phyloP scores from a whole-genome alignment of 805 yeast species.

The Cyberlindnera nakhonratchasimensis region DNA sequence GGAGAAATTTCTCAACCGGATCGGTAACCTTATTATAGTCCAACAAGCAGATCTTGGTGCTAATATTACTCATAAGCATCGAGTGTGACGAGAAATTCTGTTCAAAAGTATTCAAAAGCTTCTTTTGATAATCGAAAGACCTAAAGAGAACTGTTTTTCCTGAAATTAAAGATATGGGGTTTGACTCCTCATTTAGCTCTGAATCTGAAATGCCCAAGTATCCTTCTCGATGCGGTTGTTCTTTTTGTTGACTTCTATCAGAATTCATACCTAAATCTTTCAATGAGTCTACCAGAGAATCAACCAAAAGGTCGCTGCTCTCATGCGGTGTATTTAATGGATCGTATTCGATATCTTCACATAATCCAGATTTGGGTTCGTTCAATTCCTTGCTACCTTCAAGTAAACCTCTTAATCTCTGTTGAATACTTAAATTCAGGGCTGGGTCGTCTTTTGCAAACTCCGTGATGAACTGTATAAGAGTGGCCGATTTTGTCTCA shows the following conservation, averaged over 20 bases:
- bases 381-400: background rate
- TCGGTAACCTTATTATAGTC: constrained; percentile 18
- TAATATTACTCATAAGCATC: constrained; percentile 10
- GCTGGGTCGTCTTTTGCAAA: constrained; percentile 25
- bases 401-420: constrained; percentile 7
- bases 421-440: constrained; percentile 5
- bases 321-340: too few species aligned
- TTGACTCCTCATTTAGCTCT: background rate
- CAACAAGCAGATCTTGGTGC: constrained; percentile 12
- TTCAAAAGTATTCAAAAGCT: constrained; percentile 10
- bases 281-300: background rate
- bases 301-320: background rate
- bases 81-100: constrained; percentile 15
- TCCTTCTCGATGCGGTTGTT: background rate
- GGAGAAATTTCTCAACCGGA: constrained; percentile 25
- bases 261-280: background rate
- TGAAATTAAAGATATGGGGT: constrained; percentile 3
- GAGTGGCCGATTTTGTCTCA: constrained; percentile 23
- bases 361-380: background rate
- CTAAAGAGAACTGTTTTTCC: constrained; percentile 5
- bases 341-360: background rate
- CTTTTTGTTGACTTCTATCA: background rate
- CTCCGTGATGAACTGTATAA: constrained; percentile 25
- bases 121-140: constrained; percentile 11
- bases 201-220: background rate